Percentiles rank a stretch among this genome's conserved stretches.
Evolutionary conservation across 331 rosid species (phyloP).

Genomic region (Dryas integrifolia): DNA sequence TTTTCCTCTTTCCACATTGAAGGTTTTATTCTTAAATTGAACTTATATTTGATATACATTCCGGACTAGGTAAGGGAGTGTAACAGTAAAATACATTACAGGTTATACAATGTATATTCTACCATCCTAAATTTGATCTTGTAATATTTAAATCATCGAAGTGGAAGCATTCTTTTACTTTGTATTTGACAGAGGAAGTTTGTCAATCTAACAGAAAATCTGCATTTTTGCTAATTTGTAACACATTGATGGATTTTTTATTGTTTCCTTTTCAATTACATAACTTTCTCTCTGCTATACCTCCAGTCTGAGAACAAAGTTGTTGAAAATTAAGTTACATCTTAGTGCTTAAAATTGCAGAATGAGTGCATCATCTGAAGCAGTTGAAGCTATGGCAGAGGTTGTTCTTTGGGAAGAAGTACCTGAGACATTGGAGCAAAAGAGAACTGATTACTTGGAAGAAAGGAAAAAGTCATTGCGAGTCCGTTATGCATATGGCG

Average conservation of each 20-base stretch:
- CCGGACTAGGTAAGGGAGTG: too few relatives aligned
- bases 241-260: constrained; percentile 2
- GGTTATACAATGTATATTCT: not conserved
- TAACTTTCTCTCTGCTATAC: not conserved
- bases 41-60: too few relatives aligned
- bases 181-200: not conserved
- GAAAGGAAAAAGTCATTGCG: constrained; percentile 50
- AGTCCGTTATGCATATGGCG: constrained; percentile 64
- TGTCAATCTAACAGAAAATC: not conserved
- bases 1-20: too few relatives aligned
- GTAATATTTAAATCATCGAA: not conserved
- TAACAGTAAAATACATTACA: not conserved
- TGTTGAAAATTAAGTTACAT: not conserved
- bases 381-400: constrained; percentile 31
- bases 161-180: not conserved
- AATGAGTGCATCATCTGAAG: constrained; percentile 46
- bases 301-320: not conserved
- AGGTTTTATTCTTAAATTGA: too few relatives aligned
- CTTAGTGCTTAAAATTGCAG: constrained; percentile 32
- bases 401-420: constrained; percentile 32
- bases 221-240: not conserved
- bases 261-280: not conserved
- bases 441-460: constrained; percentile 34
- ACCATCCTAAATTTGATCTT: not conserved
- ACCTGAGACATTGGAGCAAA: constrained; percentile 31